Evolutionary conservation across 2,329 filamentous ascomycete genomes (phyloP), one percentile per base, ranked within the genome.

Genomic region (Diaporthe sp.): DNA sequence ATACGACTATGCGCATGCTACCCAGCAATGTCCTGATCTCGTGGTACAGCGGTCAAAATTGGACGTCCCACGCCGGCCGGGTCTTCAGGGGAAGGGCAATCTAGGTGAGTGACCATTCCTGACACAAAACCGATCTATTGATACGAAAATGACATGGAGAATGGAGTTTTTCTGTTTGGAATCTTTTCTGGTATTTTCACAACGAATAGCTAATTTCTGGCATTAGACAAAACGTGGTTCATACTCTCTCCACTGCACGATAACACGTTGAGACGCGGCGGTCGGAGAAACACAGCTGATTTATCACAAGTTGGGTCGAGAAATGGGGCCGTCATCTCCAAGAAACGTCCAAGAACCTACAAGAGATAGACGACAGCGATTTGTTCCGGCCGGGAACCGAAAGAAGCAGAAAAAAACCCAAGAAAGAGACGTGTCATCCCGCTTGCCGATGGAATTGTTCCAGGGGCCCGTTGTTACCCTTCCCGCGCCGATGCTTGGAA

Each of bases 401-500:
- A 25, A 37, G 42, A 22, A 19, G 10, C 17, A 53, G 10, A 22
- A 5, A 65, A 17, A 17, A 37, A n/a, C 25, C 22, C 22, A 39
- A 44, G 31, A 37, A 53, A 53, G 62, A 69, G 65, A 69, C 49
- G 65, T 69, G 49, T 55, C 65, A 69, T 55, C 17, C 49, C 49
- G 31, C 31, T 37, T 68, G 31, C 65, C 65, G 46, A 42, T 53
- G 65, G 34, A 55, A 53, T 53, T 34, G 10, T 37, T 37, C 65
- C 34, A 55, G 34, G 62, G 65, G 22, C 31, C 37, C 34, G 62
- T 68, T 39, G 62, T 37, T 68, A 1, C 31, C 46, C 34, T 53
- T 69, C 65, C 65, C 65, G 65, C 34, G 46, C 65, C 65, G 49
- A 69, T 69, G 65, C 65, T 69, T 69, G 65, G 65, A 69, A 37